Evolutionary conservation across 495 filamentous ascomycete species (phyloP).

Genomic region (Aspergillus conjunctus): DNA sequence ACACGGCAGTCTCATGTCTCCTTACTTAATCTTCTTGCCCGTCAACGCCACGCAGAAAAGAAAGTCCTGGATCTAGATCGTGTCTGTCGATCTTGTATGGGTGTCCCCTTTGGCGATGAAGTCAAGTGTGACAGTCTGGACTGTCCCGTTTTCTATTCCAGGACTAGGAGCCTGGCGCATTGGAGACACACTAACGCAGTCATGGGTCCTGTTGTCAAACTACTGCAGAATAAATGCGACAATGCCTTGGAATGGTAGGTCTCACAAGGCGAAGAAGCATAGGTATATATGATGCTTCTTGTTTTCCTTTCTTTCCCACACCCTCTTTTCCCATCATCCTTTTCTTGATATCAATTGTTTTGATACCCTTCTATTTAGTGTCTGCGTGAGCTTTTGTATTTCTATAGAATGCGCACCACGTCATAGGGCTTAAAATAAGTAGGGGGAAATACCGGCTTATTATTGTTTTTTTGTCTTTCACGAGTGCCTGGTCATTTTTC

Average conservation of each 20-base stretch:
- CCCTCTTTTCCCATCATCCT: background rate
- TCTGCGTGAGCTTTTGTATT: too few relatives aligned
- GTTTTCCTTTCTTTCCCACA: background rate
- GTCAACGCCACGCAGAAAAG: conserved; percentile 64
- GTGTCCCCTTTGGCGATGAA: conserved; percentile 68
- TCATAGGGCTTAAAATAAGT: too few relatives aligned
- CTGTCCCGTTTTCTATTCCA: conserved; percentile 89
- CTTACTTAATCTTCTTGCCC: conserved; percentile 60
- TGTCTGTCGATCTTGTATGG: conserved; percentile 82
- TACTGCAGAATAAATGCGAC: conserved; percentile 52
- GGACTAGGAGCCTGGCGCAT: conserved; percentile 68
- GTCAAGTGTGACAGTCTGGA: conserved; percentile 86
- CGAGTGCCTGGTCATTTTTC: too few relatives aligned
- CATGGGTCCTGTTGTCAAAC: conserved; percentile 56
- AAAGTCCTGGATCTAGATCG: conserved; percentile 65
- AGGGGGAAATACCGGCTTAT: too few relatives aligned
- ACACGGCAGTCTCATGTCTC: conserved; percentile 55
- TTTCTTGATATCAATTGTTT: too few relatives aligned
- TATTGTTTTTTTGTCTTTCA: too few relatives aligned
- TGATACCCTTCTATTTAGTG: too few relatives aligned
- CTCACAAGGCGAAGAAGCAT: background rate
- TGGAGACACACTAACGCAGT: conserved; percentile 59
- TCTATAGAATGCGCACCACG: too few relatives aligned
- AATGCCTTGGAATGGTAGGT: conserved; percentile 48
- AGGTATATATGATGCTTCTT: background rate